A percentile compares a stretch with the other conserved stretches of the same genome.
These are phyloP conservation scores for Scleroderma bovista DNA, from an alignment of 768 basidiomycete genomes.

Conservation along the genomic window DNA sequence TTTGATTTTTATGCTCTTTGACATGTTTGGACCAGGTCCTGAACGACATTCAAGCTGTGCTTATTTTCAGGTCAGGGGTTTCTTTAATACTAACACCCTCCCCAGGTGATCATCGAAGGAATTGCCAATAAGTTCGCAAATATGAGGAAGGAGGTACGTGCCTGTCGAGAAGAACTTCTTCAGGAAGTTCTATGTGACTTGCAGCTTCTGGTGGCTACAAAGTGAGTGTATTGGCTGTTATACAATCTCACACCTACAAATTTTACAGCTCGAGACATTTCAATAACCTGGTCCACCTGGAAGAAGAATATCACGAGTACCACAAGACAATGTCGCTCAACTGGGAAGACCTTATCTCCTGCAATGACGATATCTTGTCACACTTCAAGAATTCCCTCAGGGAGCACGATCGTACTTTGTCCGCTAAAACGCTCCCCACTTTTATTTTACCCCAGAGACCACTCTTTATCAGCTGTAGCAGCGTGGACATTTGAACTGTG, in stretches of 20 bases:
- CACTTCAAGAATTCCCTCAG: slow-evolving; percentile 37
- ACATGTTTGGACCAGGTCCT: slow-evolving; percentile 35
- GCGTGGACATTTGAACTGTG: slow-evolving; percentile 1
- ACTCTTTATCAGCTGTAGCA: slow-evolving; percentile 1
- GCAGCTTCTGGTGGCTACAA: slow-evolving; percentile 33
- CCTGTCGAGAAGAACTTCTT: slow-evolving; percentile 42
- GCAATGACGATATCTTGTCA: slow-evolving; percentile 31
- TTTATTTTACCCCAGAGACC: slow-evolving; percentile 35
- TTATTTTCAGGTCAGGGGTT: not conserved
- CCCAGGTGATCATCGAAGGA: slow-evolving; percentile 44
- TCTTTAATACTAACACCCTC: slow-evolving; percentile 10
- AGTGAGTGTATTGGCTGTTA: slow-evolving; percentile 11
- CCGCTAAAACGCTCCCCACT: slow-evolving; percentile 47
- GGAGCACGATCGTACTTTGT: slow-evolving; percentile 42
- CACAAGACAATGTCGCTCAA: slow-evolving; percentile 35
- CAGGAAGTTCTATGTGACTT: slow-evolving; percentile 41
- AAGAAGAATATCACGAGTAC: slow-evolving; percentile 45
- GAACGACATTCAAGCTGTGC: slow-evolving; percentile 44
- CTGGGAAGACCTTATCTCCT: slow-evolving; percentile 39
- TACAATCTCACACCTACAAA: not conserved
- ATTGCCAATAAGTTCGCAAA: slow-evolving; percentile 43
- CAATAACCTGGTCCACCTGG: slow-evolving; percentile 49
- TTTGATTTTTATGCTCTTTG: not conserved
- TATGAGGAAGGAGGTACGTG: slow-evolving; percentile 41
- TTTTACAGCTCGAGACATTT: slow-evolving; percentile 42